Base-by-base conservation (phyloP, 768 basidiomycete genomes). In the Hemileccinum impolitum region DNA sequence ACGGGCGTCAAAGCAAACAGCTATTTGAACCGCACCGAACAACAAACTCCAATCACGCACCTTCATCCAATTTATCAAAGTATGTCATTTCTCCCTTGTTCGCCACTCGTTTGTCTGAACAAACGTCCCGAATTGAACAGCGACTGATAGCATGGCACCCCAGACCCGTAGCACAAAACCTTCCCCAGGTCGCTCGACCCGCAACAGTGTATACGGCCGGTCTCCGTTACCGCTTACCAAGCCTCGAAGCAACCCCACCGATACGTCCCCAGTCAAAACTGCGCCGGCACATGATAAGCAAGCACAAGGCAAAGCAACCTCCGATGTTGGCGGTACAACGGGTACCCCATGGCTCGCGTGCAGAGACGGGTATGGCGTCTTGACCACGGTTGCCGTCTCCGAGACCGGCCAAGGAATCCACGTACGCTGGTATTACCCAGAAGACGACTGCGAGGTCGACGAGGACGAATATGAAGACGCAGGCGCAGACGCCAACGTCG, bases 151-250 rank as follows among this genome's bases (percentile, higher is more conserved):
- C 25, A 66, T 66, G 64, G 50, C 64, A n/a, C 65, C 64, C 34
- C 59, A 52, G 39, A 64, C 64, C 0, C 57, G 59, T 17, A 65
- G 54, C 26, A 14, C 48, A 36, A 65, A 53, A 28, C 1, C 35
- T 19, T 56, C 59, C 3, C 52, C 59, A 0, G 53, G 55, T 35
- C 56, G 59, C 43, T 21, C 28, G 4, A 59, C 64, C 4, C 55
- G 55, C 48, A 66, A 66, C 25, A 64, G 62, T 40, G 25, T 54
- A 3, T 56, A 51, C n/a, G 59, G 59, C n/a, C 43, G 63, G 3
- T 30, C 53, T 11, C 37, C 50, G 2, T 43, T 43, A 19, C 45
- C 53, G 18, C 48, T 45, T 15, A 32, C 39, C 3, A 55, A 45
- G 28, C 39, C 48, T 26, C 51, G 47, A 18, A 60, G 45, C 40